Conservation (phyloP, 257 asterid species). For the Solanum corneliomulleri region DNA sequence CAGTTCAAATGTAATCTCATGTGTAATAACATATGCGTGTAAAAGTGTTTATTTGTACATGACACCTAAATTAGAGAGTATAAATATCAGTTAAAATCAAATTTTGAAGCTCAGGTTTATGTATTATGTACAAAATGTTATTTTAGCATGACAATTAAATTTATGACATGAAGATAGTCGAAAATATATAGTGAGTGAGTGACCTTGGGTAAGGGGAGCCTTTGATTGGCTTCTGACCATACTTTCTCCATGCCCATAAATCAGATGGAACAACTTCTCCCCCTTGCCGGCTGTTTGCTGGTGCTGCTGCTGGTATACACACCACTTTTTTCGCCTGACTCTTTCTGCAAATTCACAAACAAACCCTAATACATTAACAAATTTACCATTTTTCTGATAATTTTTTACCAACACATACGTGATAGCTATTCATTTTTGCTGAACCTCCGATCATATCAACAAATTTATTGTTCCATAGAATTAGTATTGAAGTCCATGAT, state of each 20-base stretch:
- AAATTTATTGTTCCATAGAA: neutral
- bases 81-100: neutral
- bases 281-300: slow-evolving; percentile 65
- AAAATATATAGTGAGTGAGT: neutral
- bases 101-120: too few relatives aligned
- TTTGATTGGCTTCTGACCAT: slow-evolving; percentile 95
- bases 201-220: slow-evolving; percentile 97
- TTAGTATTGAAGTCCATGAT: neutral
- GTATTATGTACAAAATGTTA: neutral
- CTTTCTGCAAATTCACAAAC: slow-evolving; percentile 35
- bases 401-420: neutral
- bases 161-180: neutral
- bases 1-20: neutral
- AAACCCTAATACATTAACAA: neutral
- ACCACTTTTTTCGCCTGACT: slow-evolving; percentile 88
- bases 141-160: neutral
- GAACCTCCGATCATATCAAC: neutral
- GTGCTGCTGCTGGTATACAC: slow-evolving; percentile 89
- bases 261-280: slow-evolving; percentile 97
- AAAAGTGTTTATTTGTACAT: neutral
- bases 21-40: neutral
- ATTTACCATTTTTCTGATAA: neutral
- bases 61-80: neutral
- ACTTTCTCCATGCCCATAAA: slow-evolving; percentile 98
- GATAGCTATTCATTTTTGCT: neutral